A percentile compares a stretch with the other conserved stretches of the same genome.
Conservation (phyloP, 2,329 filamentous ascomycete species). For the Xylariomycetidae sp. region DNA sequence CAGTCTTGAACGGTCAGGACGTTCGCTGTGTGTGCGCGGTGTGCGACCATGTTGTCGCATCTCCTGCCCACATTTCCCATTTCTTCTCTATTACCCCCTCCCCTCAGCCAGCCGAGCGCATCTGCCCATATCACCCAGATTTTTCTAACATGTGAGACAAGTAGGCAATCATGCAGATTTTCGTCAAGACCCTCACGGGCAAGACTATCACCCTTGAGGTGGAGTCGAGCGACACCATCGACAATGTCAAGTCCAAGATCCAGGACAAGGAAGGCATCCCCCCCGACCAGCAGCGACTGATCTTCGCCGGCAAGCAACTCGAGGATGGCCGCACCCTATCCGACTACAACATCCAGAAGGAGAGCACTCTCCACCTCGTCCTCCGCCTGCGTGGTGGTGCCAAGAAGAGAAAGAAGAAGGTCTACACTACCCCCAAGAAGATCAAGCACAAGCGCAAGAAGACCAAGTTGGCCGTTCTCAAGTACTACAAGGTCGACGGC, state of each 20-base stretch:
- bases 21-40: too few species aligned
- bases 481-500: constrained; percentile 99
- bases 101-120: too few species aligned
- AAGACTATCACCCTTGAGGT: constrained; percentile 99
- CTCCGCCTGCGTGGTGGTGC: constrained; percentile 96
- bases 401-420: constrained; percentile 99
- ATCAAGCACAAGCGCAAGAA: constrained; percentile 99
- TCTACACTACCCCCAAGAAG: constrained; percentile 99
- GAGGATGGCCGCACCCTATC: constrained; percentile 98
- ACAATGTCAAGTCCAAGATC: constrained; percentile 99
- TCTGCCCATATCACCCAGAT: too few species aligned
- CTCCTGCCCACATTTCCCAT: too few species aligned
- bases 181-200: constrained; percentile 88
- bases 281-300: constrained; percentile 97
- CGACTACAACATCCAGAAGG: constrained; percentile 99
- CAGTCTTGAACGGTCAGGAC: too few species aligned
- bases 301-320: constrained; percentile 99
- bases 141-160: too few species aligned
- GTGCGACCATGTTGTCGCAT: too few species aligned
- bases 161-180: constrained; percentile 71
- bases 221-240: constrained; percentile 98
- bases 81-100: neutral
- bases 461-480: constrained; percentile 99
- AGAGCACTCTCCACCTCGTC: constrained; percentile 96
- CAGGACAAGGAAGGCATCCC: constrained; percentile 99